Conservation (phyloP, 1,139 yeast species). For the Blastobotrys petasosporus region DNA sequence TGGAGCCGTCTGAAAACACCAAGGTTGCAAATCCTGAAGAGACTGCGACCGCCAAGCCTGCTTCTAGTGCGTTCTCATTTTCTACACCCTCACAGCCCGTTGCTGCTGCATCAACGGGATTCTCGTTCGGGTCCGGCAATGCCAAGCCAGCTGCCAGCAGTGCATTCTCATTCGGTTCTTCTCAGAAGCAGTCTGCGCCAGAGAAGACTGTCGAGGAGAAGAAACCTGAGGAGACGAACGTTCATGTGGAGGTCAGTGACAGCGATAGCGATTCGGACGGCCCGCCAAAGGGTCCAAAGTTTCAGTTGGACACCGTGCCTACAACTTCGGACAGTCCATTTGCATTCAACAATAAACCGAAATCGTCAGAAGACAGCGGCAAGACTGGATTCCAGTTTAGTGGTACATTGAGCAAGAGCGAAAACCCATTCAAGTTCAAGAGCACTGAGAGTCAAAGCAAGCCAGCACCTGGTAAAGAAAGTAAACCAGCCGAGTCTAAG, state of each 20-base stretch:
- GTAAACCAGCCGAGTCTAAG: neutral
- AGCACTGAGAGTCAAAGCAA: constrained; percentile 13
- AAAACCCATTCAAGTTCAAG: constrained; percentile 13
- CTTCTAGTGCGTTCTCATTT: neutral
- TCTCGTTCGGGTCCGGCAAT: neutral
- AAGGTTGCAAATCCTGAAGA: constrained; percentile 1
- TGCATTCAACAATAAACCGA: constrained; percentile 10
- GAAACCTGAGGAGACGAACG: neutral
- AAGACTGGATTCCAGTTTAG: constrained; percentile 15
- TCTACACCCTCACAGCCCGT: neutral
- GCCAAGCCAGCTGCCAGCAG: neutral
- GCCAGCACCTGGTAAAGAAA: constrained; percentile 17
- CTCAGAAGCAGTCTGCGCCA: neutral
- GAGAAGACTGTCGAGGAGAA: neutral
- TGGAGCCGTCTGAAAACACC: constrained; percentile 4
- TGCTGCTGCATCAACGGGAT: neutral
- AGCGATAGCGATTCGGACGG: constrained; percentile 19
- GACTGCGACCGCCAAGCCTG: constrained; percentile 4
- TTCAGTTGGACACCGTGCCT: constrained; percentile 19
- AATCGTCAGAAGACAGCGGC: constrained; percentile 8
- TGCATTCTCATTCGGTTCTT: constrained; percentile 1
- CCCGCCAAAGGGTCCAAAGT: constrained; percentile 21
- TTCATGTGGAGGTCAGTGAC: neutral
- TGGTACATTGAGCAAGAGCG: constrained; percentile 1
- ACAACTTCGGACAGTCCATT: constrained; percentile 21